Evolutionary conservation across 176 grass and related monocot species (phyloP).

Genomic region (Musa acuminata): DNA sequence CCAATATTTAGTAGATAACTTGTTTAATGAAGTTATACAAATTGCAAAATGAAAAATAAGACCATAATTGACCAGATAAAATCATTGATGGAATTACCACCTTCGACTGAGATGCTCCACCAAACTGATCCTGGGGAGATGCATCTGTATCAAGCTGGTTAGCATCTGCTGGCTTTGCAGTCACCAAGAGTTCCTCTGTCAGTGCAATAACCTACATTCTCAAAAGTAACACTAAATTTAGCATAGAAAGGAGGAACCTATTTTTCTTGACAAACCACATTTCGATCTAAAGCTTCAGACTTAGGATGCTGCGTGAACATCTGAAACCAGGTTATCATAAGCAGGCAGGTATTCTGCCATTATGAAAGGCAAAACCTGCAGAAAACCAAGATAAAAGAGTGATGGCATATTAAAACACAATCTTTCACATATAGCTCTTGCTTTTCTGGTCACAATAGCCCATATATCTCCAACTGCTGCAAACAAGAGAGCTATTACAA

Average conservation of each 20-base stretch:
- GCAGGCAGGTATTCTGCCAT: conserved; percentile 34
- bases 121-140: conserved; percentile 21
- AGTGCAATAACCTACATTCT: conserved; percentile 60
- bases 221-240: conserved; percentile 24
- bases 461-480: conserved; percentile 41
- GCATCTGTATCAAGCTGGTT: conserved; percentile 26
- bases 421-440: conserved; percentile 27
- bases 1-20: too few species aligned
- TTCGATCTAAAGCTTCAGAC: conserved; percentile 42
- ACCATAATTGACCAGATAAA: too few species aligned
- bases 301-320: conserved; percentile 67
- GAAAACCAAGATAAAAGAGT: conserved; percentile 80
- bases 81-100: conserved; percentile 1
- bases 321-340: conserved; percentile 42
- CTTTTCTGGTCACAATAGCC: conserved; percentile 25
- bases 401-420: conserved; percentile 51
- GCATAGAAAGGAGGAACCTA: conserved; percentile 7
- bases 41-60: too few species aligned
- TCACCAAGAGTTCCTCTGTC: conserved; percentile 73
- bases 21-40: too few species aligned
- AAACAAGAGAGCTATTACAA: conserved; percentile 19
- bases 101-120: not conserved
- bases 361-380: conserved; percentile 65
- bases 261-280: conserved; percentile 2
- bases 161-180: conserved; percentile 51